Conservation (phyloP, 1,284 basidiomycete genomes). For the Xerocomus minutiporus region DNA sequence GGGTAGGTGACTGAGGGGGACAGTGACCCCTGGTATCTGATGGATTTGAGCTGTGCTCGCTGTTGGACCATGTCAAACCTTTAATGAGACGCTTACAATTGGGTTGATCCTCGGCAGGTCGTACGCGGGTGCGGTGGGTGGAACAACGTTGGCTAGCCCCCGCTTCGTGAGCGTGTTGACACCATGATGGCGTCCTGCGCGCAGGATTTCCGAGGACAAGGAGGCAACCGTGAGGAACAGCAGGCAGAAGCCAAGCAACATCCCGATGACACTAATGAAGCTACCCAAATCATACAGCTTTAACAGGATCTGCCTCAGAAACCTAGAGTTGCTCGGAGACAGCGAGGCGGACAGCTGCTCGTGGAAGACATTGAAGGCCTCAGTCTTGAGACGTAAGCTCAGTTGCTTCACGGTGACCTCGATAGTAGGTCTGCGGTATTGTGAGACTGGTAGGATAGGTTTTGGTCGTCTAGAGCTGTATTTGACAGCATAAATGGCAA, state of each 20-base stretch:
- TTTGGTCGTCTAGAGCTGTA: conserved; percentile 16
- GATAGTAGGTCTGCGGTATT: conserved; percentile 15
- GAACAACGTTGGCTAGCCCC: neutral
- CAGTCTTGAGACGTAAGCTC: conserved; percentile 51
- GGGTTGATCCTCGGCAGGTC: conserved; percentile 33
- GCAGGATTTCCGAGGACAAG: conserved; percentile 22
- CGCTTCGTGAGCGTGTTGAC: conserved; percentile 17
- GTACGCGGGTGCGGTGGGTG: conserved; percentile 9
- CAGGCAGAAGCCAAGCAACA: conserved; percentile 41
- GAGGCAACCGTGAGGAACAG: conserved; percentile 37
- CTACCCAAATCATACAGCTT: conserved; percentile 50
- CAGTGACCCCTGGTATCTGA: conserved; percentile 72
- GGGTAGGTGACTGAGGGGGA: conserved; percentile 61
- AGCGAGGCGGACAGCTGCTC: conserved; percentile 39
- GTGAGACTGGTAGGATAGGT: conserved; percentile 22
- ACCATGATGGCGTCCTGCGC: neutral
- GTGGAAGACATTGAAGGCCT: conserved; percentile 49
- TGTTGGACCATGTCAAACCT: neutral
- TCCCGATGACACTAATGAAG: conserved; percentile 46
- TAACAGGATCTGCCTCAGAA: conserved; percentile 27
- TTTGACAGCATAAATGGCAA: conserved; percentile 25
- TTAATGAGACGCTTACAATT: conserved; percentile 38
- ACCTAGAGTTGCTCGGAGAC: conserved; percentile 19
- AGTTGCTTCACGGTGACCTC: conserved; percentile 31
- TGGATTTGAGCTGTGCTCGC: conserved; percentile 9